Base-by-base conservation (phyloP, 345 rosid genomes). In the Brassica incana region DNA sequence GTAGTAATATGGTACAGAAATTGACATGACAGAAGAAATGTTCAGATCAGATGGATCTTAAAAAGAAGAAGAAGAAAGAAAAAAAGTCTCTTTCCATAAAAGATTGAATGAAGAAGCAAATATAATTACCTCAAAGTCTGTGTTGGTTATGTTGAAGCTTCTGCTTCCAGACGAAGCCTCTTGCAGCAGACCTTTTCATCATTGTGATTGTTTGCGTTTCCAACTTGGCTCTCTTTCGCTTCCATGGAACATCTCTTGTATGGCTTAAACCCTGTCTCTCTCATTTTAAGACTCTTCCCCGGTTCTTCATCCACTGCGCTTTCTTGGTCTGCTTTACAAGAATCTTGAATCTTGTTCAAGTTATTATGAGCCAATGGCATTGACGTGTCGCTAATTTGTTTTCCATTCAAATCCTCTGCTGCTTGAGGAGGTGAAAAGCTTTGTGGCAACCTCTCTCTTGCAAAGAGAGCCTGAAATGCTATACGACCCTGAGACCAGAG, bases 401-500 rank as follows among this genome's bases (percentile, higher is more conserved):
- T 85, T 5, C 77, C 54, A 43, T 78, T 77, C 70, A 9, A 70
- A 71, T 64, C 65, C 40, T 70, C 72, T 73, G 73, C 83, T 64
- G 76, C 84, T 56, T 27, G 87, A 16, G 88, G 89, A 80, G 92
- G 97, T 61, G 95, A 95, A 85, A 95, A 95, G 90, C 99, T 92
- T 80, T 95, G 99, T 18, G 99, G 99, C 78, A 95, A 78, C 76
- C 83, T 81, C 83, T 89, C 87, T 76, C 97, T 87, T 25, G 95
- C 84, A 87, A 95, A 92, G 72, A 95, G 92, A 16, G 97, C 97
- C 81, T 81, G 91, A 84, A 95, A 95, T 43, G 99, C 97, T 85
- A 88, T 77, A 66, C 99, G 88, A 23, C 99, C 97, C 97, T 92
- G 84, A 65, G 6, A 75, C 65, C 4, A 72, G 8, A 16, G 15